These are phyloP conservation scores for Fusarium liriodendri DNA, from an alignment of 2,329 filamentous ascomycete genomes.

Conservation along the genomic window DNA sequence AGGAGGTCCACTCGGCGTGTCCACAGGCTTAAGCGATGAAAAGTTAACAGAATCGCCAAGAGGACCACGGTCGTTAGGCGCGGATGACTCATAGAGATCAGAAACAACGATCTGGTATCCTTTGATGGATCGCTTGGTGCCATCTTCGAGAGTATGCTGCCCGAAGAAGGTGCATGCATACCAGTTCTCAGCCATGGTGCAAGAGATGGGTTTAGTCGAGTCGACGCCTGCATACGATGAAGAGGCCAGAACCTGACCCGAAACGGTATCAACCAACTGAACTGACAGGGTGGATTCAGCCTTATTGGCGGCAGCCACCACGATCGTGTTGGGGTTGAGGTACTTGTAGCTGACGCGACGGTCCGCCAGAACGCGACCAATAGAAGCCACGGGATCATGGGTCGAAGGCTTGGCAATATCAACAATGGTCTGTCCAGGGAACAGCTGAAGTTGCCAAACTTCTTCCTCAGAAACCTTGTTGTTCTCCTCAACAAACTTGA, in stretches of 20 bases:
- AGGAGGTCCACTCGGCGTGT: slow-evolving; percentile 63
- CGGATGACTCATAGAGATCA: slow-evolving; percentile 89
- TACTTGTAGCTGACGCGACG: slow-evolving; percentile 98
- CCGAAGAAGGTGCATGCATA: slow-evolving; percentile 86
- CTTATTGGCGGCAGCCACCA: slow-evolving; percentile 77
- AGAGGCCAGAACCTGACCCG: slow-evolving; percentile 82
- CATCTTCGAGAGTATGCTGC: slow-evolving; percentile 67
- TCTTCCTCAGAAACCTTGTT: slow-evolving; percentile 57
- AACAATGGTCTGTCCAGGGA: slow-evolving; percentile 74
- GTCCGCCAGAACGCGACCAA: slow-evolving; percentile 92
- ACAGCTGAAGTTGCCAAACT: slow-evolving; percentile 80
- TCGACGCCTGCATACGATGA: slow-evolving; percentile 80
- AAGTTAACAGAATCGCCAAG: slow-evolving; percentile 77
- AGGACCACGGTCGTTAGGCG: slow-evolving; percentile 85
- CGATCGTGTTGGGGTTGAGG: slow-evolving; percentile 85
- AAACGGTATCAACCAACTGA: slow-evolving; percentile 87
- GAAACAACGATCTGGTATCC: slow-evolving; percentile 88
- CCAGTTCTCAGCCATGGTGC: slow-evolving; percentile 93
- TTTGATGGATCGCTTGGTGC: slow-evolving; percentile 70
- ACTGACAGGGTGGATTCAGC: slow-evolving; percentile 71
- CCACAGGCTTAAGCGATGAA: slow-evolving; percentile 78
- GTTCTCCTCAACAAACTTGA: slow-evolving; percentile 61
- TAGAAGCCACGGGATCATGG: slow-evolving; percentile 92
- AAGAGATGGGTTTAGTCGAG: slow-evolving; percentile 76
- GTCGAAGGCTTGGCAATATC: slow-evolving; percentile 74